Conservation (phyloP, 2,329 filamentous ascomycete species). For the Nigrospora osmanthi region DNA sequence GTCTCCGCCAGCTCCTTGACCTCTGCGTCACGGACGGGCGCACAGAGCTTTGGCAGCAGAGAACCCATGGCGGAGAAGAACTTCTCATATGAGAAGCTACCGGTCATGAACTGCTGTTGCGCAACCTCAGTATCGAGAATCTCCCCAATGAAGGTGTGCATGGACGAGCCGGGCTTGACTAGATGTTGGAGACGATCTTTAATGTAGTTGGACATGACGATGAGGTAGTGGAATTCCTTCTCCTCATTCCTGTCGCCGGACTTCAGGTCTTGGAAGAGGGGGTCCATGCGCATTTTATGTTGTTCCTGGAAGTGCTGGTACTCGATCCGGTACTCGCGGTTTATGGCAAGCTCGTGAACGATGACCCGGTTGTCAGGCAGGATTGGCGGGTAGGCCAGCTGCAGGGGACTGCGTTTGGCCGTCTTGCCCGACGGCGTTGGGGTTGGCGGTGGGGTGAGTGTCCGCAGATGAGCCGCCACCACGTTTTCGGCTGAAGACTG, state of each 20-base stretch:
- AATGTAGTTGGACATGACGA: constrained; percentile 64
- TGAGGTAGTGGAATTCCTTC: constrained; percentile 59
- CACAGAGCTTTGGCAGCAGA: constrained; percentile 71
- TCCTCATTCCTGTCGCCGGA: constrained; percentile 60
- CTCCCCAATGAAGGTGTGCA: constrained; percentile 68
- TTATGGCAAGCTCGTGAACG: constrained; percentile 73
- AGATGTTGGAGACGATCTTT: constrained; percentile 65
- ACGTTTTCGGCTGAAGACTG: constrained; percentile 30
- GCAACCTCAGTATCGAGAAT: constrained; percentile 68
- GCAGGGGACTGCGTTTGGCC: constrained; percentile 25
- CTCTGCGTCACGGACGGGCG: constrained; percentile 71
- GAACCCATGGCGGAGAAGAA: constrained; percentile 72
- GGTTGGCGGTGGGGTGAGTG: constrained; percentile 41
- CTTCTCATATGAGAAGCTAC: constrained; percentile 72
- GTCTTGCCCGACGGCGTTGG: constrained; percentile 37
- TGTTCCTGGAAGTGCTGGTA: constrained; percentile 50
- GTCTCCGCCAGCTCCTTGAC: constrained; percentile 61
- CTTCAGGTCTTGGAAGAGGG: constrained; percentile 49
- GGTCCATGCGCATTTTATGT: constrained; percentile 38
- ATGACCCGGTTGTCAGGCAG: constrained; percentile 68
- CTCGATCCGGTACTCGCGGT: constrained; percentile 69
- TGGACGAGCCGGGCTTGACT: constrained; percentile 61
- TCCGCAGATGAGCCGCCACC: constrained; percentile 34
- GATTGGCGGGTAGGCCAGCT: constrained; percentile 39
- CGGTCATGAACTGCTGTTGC: constrained; percentile 58